Base-by-base conservation (phyloP, 1,139 yeast species). In the Magnusiomyces paraingens region DNA sequence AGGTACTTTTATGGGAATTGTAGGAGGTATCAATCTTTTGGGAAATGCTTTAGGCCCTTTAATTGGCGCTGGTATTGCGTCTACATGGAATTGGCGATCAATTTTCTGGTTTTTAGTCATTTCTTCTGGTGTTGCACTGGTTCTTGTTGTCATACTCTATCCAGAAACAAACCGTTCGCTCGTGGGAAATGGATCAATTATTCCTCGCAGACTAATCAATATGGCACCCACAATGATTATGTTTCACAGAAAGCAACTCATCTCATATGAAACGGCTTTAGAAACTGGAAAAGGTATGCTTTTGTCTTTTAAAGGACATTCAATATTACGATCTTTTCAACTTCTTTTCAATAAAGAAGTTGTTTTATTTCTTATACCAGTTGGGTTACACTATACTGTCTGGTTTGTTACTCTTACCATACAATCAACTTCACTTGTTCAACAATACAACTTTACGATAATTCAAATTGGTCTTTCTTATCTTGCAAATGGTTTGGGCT, bases 31-130 rank as follows among this genome's bases (percentile, higher is more conserved):
- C n/a, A 78, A 83, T 2, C 73, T 85, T 4, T 63, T 85, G 17
- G 95, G 94, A 1, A 85, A 83, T 62, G 89, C 88, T 0, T 73
- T 86, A 57, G 91, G 95, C 6, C 89, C 94, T 0, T 69, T 87
- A 12, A 69, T 87, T 26, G 95, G 95, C 18, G 86, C 91, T 6
- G 80, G 77, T 0, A 66, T 87, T 39, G 78, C 83, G 2, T 69
- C 79, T 1, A 67, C 76, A 15, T 79, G 84, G 73, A 77, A 79
- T 10, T 87, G 95, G 94, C 74, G 89, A 57, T 82, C 88, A 0
- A 81, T 86, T 22, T 88, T 87, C 63, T 83, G 88, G 81, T 84
- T 86, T 58, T 68, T 86, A 51, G 82, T 84, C 2, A 81, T 85
- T 22, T 78, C 83, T 4, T 76, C 83, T 18, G 82, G 82, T 1